Evolutionary conservation across 2,329 filamentous ascomycete genomes (phyloP).

Genomic region (Cladosporium velox): DNA sequence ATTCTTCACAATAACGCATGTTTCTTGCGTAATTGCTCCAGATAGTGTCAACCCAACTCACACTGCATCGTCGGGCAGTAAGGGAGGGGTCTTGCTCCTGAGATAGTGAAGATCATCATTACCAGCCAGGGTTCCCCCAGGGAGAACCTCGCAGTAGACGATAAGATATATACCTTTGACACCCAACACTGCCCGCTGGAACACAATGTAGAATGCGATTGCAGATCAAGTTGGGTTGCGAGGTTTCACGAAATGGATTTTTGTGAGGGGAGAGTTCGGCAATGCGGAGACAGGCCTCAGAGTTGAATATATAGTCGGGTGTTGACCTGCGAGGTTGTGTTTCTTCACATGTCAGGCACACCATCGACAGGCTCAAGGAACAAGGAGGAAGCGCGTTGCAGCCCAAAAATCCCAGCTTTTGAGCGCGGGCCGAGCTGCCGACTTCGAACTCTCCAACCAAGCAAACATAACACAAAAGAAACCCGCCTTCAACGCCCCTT

Average conservation of each 20-base stretch:
- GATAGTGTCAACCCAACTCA: not conserved
- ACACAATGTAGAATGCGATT: not conserved
- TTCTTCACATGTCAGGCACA: not conserved
- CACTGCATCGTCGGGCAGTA: not conserved
- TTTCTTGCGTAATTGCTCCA: not conserved
- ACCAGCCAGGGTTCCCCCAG: not conserved
- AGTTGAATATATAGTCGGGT: not conserved
- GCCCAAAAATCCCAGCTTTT: conserved; percentile 2
- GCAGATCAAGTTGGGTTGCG: not conserved
- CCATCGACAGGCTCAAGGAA: not conserved
- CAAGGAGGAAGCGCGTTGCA: not conserved
- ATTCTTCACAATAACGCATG: too few species aligned
- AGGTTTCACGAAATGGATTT: not conserved
- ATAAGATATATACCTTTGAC: not conserved
- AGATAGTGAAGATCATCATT: not conserved
- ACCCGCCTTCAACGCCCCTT: too few species aligned
- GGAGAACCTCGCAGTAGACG: not conserved
- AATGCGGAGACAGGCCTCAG: not conserved
- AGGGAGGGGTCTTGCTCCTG: not conserved
- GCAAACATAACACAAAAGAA: not conserved
- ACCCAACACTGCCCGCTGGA: not conserved
- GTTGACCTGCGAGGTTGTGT: not conserved
- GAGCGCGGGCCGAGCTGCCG: not conserved
- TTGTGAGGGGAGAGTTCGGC: not conserved
- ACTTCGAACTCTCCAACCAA: conserved; percentile 1